Conservation (phyloP, 2,329 filamentous ascomycete species). For the Alternaria arborescens region DNA sequence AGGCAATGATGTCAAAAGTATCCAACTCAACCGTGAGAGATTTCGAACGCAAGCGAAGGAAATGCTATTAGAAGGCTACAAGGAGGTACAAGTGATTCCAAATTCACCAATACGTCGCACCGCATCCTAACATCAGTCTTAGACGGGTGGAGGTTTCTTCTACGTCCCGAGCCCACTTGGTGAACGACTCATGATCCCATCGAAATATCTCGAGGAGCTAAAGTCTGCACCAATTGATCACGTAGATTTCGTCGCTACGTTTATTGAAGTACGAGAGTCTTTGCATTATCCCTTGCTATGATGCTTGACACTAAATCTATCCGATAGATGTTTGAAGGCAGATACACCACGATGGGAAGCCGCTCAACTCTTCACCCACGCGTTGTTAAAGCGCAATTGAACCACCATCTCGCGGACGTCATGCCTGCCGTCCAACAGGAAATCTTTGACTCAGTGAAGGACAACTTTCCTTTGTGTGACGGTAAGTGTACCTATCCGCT, state of each 20-base stretch:
- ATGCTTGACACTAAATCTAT: background rate
- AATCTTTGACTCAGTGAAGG: background rate
- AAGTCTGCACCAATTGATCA: background rate
- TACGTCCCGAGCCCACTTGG: background rate
- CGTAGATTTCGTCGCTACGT: background rate
- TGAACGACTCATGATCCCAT: conserved; percentile 3
- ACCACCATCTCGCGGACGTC: background rate
- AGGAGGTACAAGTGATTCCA: background rate
- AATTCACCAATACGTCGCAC: background rate
- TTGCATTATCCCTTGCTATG: background rate
- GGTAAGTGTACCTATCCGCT: background rate
- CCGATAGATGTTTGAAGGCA: conserved; percentile 4
- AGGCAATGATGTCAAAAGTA: background rate
- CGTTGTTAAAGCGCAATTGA: background rate
- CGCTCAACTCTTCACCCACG: conserved; percentile 1
- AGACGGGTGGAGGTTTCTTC: background rate
- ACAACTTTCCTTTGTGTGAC: background rate
- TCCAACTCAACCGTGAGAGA: background rate
- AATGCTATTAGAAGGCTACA: conserved; percentile 2
- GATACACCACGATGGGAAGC: conserved; percentile 1
- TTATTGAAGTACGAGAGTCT: background rate
- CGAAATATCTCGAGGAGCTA: background rate
- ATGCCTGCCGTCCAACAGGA: background rate
- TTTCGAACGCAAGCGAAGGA: background rate
- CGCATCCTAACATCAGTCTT: background rate